A percentile compares a stretch with the other conserved stretches of the same genome.
Conservation (phyloP, 148 eudicot species). For the Nepenthes mirabilis region DNA sequence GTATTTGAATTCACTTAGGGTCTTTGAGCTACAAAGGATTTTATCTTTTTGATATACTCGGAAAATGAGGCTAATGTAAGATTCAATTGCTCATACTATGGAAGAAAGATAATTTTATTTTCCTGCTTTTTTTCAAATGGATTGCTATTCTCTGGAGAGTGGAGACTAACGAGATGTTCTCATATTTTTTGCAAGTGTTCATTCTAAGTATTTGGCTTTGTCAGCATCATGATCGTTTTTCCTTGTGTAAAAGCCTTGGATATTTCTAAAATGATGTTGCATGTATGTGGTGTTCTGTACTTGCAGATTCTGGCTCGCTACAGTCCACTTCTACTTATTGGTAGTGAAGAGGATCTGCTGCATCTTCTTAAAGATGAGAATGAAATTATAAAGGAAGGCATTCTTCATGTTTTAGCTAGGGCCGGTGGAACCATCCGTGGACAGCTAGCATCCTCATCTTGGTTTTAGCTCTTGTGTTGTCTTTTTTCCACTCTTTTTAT, state of each 20-base stretch:
- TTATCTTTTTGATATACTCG: too few relatives aligned
- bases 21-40: too few relatives aligned
- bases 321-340: constrained; percentile 61
- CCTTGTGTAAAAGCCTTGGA: background rate
- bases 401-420: constrained; percentile 84
- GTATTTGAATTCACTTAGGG: too few relatives aligned
- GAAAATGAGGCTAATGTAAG: too few relatives aligned
- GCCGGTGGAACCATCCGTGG: constrained; percentile 95
- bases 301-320: constrained; percentile 86
- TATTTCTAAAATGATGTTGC: background rate
- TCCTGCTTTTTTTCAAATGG: too few relatives aligned
- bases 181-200: too few relatives aligned
- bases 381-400: constrained; percentile 85
- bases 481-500: background rate
- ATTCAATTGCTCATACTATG: too few relatives aligned
- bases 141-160: too few relatives aligned
- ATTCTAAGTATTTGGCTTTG: too few relatives aligned
- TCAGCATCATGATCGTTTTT: background rate
- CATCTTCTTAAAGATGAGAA: constrained; percentile 79
- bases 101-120: too few relatives aligned
- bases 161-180: too few relatives aligned
- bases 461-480: constrained; percentile 24
- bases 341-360: constrained; percentile 76
- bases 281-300: background rate
- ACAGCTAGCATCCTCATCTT: constrained; percentile 74